phyloP scores from a whole-genome alignment of 345 rosid species.

The Clausena lansium region DNA sequence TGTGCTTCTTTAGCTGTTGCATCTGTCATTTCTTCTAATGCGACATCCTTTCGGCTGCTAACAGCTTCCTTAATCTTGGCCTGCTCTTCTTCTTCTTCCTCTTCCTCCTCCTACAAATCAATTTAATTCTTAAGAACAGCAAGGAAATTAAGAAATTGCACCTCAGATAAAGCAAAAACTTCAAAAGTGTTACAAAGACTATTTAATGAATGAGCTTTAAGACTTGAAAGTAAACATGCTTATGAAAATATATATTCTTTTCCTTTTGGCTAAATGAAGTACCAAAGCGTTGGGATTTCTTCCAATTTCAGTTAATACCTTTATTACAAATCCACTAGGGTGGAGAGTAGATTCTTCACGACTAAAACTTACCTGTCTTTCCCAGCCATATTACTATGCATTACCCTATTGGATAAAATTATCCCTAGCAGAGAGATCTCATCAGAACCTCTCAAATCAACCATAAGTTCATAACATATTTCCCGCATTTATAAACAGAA shows the following conservation, averaged over 20 bases:
- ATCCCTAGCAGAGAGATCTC: background rate
- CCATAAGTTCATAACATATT: background rate
- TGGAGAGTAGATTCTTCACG: background rate
- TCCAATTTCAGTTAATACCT: background rate
- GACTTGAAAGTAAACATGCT: background rate
- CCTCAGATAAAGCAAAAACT: background rate
- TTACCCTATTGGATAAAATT: background rate
- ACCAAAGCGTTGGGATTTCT: constrained; percentile 5
- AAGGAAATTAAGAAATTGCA: background rate
- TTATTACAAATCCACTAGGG: constrained; percentile 2
- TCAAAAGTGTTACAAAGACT: background rate
- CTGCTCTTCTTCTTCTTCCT: constrained; percentile 84
- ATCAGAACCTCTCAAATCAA: background rate
- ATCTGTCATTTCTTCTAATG: constrained; percentile 72
- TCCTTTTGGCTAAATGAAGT: background rate
- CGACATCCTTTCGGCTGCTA: constrained; percentile 64
- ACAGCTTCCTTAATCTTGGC: constrained; percentile 78
- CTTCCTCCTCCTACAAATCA: constrained; percentile 71
- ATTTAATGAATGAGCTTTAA: constrained; percentile 3
- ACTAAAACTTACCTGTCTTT: background rate
- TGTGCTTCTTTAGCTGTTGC: constrained; percentile 72
- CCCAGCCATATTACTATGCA: background rate
- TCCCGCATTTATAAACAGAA: background rate
- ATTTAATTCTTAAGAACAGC: constrained; percentile 6
- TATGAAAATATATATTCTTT: background rate